Percentiles rank a stretch among this genome's conserved stretches.
Evolutionary conservation across 768 basidiomycete species (phyloP).

Genomic region (Collybia sordida): DNA sequence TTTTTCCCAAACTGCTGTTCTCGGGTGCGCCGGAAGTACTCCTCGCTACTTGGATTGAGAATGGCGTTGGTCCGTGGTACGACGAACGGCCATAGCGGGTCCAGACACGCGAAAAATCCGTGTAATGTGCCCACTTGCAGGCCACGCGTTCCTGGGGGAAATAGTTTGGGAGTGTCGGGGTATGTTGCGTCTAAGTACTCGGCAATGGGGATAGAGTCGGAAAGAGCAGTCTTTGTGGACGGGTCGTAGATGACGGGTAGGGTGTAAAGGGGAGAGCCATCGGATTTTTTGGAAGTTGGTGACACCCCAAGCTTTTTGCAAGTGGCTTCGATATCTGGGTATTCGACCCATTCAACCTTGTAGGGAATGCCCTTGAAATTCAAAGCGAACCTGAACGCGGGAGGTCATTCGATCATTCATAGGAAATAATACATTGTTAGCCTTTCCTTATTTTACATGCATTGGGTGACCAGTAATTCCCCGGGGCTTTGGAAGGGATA

Average conservation of each 20-base stretch:
- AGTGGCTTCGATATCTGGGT: constrained; percentile 36
- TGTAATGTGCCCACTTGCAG: constrained; percentile 9
- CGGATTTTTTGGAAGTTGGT: constrained; percentile 18
- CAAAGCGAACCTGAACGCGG: constrained; percentile 4
- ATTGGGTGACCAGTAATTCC: constrained; percentile 41
- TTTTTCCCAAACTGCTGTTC: not conserved
- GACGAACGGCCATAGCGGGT: not conserved
- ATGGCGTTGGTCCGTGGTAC: constrained; percentile 2
- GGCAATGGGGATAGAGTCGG: constrained; percentile 14
- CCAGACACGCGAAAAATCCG: not conserved
- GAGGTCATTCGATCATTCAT: too few species aligned
- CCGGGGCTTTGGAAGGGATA: constrained; percentile 30
- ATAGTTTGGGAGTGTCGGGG: constrained; percentile 12
- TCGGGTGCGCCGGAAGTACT: constrained; percentile 6
- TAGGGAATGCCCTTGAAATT: constrained; percentile 27
- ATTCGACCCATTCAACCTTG: constrained; percentile 40
- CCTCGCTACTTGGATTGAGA: constrained; percentile 6
- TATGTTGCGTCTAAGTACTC: constrained; percentile 15
- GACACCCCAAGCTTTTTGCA: constrained; percentile 30
- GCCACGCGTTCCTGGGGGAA: constrained; percentile 12
- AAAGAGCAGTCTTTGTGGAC: constrained; percentile 10
- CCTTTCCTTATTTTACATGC: constrained; percentile 45
- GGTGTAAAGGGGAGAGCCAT: constrained; percentile 12
- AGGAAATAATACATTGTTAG: too few species aligned
- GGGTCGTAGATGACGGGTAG: constrained; percentile 15